Conservation (phyloP, 352 stramenopile species). For the Thraustochytrium sp. region DNA sequence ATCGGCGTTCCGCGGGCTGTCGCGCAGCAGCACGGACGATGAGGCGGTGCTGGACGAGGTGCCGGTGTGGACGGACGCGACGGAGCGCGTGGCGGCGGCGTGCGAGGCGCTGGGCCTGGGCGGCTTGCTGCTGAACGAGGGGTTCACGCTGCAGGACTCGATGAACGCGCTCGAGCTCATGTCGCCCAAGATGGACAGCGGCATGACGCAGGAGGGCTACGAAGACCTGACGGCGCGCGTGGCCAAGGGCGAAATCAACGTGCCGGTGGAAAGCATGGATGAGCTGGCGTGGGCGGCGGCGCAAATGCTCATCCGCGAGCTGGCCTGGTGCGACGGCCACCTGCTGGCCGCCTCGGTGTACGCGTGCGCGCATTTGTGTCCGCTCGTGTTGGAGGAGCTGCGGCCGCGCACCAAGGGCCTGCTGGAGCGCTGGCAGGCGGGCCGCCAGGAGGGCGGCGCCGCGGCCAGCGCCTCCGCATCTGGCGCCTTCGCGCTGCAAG, state of each 20-base stretch:
- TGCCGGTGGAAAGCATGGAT: neutral
- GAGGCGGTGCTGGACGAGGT: no score
- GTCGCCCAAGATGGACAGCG: slow-evolving; percentile 43
- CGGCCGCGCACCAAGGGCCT: neutral
- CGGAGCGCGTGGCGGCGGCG: neutral
- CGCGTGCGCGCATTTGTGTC: neutral
- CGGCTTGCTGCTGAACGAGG: slow-evolving; percentile 20
- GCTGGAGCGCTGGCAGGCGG: neutral
- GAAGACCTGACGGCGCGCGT: neutral
- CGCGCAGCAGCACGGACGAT: no score
- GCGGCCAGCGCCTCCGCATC: neutral
- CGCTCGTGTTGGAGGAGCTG: neutral
- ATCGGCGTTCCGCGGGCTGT: no score
- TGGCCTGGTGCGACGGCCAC: slow-evolving; percentile 24
- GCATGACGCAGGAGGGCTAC: neutral
- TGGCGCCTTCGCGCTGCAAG: neutral
- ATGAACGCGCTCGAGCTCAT: slow-evolving; percentile 42
- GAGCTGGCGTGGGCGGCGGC: neutral
- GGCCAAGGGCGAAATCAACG: neutral
- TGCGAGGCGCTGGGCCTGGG: slow-evolving; percentile 22
- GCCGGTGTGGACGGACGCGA: neutral
- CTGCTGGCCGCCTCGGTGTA: slow-evolving; percentile 7
- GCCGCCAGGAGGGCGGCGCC: neutral
- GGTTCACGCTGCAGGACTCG: slow-evolving; percentile 34
- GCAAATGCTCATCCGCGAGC: neutral